Evolutionary conservation across 805 yeast genomes (phyloP).

Genomic region (Blastobotrys muscicola): DNA sequence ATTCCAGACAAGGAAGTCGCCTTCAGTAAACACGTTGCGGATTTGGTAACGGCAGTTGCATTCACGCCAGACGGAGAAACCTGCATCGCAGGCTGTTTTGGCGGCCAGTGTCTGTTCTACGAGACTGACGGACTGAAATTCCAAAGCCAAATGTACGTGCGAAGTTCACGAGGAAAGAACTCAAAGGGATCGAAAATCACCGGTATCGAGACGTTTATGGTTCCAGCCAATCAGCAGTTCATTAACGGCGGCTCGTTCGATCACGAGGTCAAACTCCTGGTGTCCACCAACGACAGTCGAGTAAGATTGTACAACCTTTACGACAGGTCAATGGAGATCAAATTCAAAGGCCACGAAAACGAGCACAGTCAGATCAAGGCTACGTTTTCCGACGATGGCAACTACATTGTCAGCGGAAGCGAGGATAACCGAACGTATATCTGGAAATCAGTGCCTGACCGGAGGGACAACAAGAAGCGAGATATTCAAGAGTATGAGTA

Average conservation of each 20-base stretch:
- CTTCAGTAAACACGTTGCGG: conserved; percentile 50
- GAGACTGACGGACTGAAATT: conserved; percentile 55
- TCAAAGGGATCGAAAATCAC: conserved; percentile 55
- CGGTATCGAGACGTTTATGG: conserved; percentile 45
- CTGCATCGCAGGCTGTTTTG: conserved; percentile 66
- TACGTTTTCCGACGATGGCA: conserved; percentile 44
- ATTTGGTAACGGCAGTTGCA: conserved; percentile 63
- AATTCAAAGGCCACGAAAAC: conserved; percentile 67
- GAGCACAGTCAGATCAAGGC: conserved; percentile 67
- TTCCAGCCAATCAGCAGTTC: conserved; percentile 6
- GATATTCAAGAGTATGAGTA: conserved; percentile 48
- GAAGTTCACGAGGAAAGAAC: conserved; percentile 24
- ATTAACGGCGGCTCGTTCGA: conserved; percentile 15
- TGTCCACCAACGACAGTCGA: conserved; percentile 77
- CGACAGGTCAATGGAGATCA: conserved; percentile 47
- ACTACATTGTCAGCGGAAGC: conserved; percentile 63
- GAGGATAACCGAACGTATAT: conserved; percentile 83
- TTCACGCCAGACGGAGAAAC: conserved; percentile 57
- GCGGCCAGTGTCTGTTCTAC: conserved; percentile 54
- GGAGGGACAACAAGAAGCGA: conserved; percentile 20
- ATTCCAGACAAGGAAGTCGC: conserved; percentile 62
- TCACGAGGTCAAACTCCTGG: conserved; percentile 37
- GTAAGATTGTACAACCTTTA: conserved; percentile 54
- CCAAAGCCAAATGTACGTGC: conserved; percentile 37
- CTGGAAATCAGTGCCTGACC: conserved; percentile 39